Base-by-base conservation (phyloP, 768 basidiomycete species). In the Tephrocybe sp. region DNA sequence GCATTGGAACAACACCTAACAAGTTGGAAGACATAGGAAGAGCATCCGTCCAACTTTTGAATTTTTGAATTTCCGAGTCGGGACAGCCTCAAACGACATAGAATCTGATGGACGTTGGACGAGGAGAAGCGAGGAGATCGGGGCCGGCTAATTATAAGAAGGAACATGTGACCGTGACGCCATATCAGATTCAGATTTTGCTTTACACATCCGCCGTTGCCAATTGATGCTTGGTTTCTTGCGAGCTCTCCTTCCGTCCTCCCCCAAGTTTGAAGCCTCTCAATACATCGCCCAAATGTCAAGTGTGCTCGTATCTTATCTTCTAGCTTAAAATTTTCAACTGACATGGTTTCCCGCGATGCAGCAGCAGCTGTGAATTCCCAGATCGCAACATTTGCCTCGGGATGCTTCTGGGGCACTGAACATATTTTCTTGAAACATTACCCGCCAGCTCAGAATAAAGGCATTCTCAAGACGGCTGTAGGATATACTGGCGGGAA, bases 381-480 rank as follows among this genome's bases (percentile, higher is more conserved):
- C 16, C 61, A 71, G 54, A 68, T 68, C 54, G 79, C 74, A 3
- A 74, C 77, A 6, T 77, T 76, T 43, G 74, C 80, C 4, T 70
- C 76, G 8, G 87, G 89, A 18, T 91, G 89, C 61, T 91, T 91
- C 67, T 91, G 89, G 90, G 90, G 89, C 15, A 84, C 86, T 16
- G 86, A 92, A 57, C 88, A 91, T 60, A 88, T 91, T 63, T 91
- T 90, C 64, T 60, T 88, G 46, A 88, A 89, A 68, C 76, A 89
- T 56, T 90, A 81, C 68, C 85, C 86, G 0, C 83, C 83, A 19
- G 61, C 77, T 4, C 67, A 86, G 63, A 78, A 80, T 62, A 89
- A 86, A 67, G 88, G 89, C 10, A 85, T 91, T 43, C 57, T 90
- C 38, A 81, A 80, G 60, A 88, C 86, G 1, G 62, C 77, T 13